Evolutionary conservation across 139 green algal species (phyloP).

Genomic region (Closterium sp.): DNA sequence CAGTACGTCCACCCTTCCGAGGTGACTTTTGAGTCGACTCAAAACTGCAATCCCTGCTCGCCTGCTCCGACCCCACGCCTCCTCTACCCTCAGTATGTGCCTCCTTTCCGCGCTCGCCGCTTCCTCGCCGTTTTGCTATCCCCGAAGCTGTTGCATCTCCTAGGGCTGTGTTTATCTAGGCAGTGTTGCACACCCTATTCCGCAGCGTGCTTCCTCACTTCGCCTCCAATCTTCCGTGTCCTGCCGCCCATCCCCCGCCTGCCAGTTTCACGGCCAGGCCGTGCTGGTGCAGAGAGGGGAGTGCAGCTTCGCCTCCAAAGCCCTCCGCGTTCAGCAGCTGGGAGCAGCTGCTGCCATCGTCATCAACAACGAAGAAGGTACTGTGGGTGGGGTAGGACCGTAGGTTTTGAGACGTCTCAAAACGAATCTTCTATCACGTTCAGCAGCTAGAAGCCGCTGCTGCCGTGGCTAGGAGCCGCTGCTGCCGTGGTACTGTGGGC

Average conservation of each 20-base stretch:
- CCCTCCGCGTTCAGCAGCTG: not conserved
- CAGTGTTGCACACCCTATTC: not conserved
- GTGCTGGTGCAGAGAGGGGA: conserved; percentile 19
- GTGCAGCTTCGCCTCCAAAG: conserved; percentile 28
- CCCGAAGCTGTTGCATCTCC: too few species aligned
- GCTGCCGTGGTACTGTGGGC: too few species aligned
- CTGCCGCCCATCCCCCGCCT: not conserved
- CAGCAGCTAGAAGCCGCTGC: too few species aligned
- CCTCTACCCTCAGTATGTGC: not conserved
- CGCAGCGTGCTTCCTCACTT: not conserved
- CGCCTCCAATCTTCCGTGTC: not conserved
- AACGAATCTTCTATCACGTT: too few species aligned
- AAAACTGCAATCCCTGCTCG: too few species aligned
- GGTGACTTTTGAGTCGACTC: too few species aligned
- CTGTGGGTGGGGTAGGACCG: too few species aligned
- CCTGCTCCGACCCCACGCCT: not conserved
- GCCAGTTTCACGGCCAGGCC: conserved; percentile 1
- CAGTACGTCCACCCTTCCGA: not conserved
- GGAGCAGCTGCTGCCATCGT: conserved; percentile 25
- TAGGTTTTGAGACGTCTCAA: not conserved
- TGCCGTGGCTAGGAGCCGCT: too few species aligned
- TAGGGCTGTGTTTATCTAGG: too few species aligned
- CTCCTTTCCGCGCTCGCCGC: too few species aligned
- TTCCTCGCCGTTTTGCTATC: too few species aligned
- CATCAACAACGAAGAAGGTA: conserved; percentile 33